These are phyloP conservation scores for Clavispora santaluciae DNA, from an alignment of 805 yeast species.

Conservation along the genomic window DNA sequence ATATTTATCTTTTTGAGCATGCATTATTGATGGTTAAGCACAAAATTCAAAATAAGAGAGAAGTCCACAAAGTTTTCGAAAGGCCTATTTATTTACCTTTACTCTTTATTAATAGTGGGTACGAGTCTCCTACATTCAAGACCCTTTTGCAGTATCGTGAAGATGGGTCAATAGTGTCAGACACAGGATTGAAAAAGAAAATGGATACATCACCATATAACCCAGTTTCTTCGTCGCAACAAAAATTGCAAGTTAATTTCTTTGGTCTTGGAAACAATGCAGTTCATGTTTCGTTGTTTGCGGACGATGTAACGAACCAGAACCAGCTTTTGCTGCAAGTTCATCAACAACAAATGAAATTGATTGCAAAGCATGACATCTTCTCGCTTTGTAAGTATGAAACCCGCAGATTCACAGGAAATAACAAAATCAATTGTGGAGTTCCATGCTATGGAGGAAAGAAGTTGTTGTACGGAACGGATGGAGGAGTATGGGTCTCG, in stretches of 20 bases:
- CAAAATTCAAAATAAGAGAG: constrained; percentile 83
- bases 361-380: constrained; percentile 70
- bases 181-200: constrained; percentile 26
- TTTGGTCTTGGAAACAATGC: constrained; percentile 51
- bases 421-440: constrained; percentile 81
- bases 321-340: constrained; percentile 77
- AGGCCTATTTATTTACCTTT: constrained; percentile 81
- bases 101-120: constrained; percentile 68
- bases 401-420: constrained; percentile 67
- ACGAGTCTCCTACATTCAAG: constrained; percentile 64
- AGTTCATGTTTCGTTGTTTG: constrained; percentile 49
- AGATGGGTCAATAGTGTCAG: constrained; percentile 35
- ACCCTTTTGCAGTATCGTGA: constrained; percentile 34
- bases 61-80: constrained; percentile 85
- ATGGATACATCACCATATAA: constrained; percentile 25
- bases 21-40: constrained; percentile 79
- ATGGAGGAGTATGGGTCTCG: constrained; percentile 81
- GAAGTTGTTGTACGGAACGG: constrained; percentile 85
- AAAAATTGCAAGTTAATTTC: constrained; percentile 47
- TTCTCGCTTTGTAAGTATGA: constrained; percentile 73
- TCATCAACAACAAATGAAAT: constrained; percentile 69
- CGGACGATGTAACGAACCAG: constrained; percentile 56
- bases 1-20: constrained; percentile 83
- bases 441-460: constrained; percentile 94
- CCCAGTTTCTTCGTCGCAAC: constrained; percentile 21